Conservation (phyloP, 257 asterid species). For the Cinchona pubescens region DNA sequence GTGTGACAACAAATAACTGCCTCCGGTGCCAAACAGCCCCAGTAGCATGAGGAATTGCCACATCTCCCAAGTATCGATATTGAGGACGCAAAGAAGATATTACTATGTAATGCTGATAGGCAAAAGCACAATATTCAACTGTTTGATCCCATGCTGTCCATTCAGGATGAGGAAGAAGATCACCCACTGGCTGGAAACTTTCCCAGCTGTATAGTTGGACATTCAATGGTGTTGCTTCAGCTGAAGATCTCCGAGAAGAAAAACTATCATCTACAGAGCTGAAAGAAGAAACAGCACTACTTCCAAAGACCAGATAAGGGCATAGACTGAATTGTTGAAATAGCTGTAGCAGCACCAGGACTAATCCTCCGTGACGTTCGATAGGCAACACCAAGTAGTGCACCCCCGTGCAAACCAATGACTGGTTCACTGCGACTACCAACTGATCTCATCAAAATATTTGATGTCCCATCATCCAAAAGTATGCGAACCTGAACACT, state of each 20-base stretch:
- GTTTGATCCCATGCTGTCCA: constrained; percentile 99
- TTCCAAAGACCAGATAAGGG: constrained; percentile 79
- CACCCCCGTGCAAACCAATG: constrained; percentile 88
- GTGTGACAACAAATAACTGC: constrained; percentile 92
- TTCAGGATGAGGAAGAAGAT: constrained; percentile 98
- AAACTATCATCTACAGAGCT: constrained; percentile 70
- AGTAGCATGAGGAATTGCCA: constrained; percentile 91
- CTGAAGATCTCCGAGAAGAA: constrained; percentile 55
- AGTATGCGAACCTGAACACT: constrained; percentile 92
- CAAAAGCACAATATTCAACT: constrained; percentile 97
- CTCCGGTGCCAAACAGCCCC: constrained; percentile 99
- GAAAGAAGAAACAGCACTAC: constrained; percentile 63
- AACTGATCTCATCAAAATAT: constrained; percentile 89
- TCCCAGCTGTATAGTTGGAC: constrained; percentile 98
- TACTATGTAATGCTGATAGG: constrained; percentile 79
- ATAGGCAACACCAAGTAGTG: constrained; percentile 91
- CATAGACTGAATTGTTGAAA: constrained; percentile 85
- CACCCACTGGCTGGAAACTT: constrained; percentile 92
- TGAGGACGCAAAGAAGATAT: constrained; percentile 97
- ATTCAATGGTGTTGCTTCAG: constrained; percentile 79
- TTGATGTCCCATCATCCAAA: constrained; percentile 95
- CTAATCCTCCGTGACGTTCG: constrained; percentile 88
- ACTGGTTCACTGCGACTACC: constrained; percentile 94
- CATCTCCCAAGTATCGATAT: constrained; percentile 93
- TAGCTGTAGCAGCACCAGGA: constrained; percentile 72